phyloP scores from a whole-genome alignment of 2,329 filamentous ascomycete species.

The Chaetomium globosum region DNA sequence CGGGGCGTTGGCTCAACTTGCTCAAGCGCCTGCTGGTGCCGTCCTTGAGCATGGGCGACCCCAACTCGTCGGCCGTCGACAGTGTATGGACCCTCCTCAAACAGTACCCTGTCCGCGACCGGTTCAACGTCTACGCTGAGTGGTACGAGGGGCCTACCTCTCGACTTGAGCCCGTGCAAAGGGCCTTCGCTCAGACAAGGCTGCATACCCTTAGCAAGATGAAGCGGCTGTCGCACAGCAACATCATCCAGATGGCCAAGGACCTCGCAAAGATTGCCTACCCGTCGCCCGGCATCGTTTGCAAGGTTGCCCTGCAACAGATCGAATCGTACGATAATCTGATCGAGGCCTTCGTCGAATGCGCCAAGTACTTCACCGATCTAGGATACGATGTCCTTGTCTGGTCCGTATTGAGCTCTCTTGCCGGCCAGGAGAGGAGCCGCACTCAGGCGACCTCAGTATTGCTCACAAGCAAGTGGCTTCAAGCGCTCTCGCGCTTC shows the following conservation, averaged over 20 bases:
- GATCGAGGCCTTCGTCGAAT: constrained; percentile 92
- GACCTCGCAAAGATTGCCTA: constrained; percentile 89
- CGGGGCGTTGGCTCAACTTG: constrained; percentile 79
- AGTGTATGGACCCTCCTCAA: constrained; percentile 84
- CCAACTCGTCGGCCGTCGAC: constrained; percentile 81
- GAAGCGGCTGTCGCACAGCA: constrained; percentile 86
- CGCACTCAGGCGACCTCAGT: constrained; percentile 65
- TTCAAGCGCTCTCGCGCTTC: constrained; percentile 87
- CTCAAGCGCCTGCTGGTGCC: constrained; percentile 84
- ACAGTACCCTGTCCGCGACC: constrained; percentile 71
- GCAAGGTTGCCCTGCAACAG: constrained; percentile 83
- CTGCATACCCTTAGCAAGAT: constrained; percentile 82
- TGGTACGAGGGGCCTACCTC: constrained; percentile 85
- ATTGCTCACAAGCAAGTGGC: constrained; percentile 83
- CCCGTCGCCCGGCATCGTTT: constrained; percentile 87
- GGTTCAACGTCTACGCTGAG: constrained; percentile 89
- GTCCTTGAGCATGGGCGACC: constrained; percentile 79
- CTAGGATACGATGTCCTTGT: constrained; percentile 91
- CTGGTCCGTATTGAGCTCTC: constrained; percentile 83
- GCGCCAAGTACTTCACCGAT: constrained; percentile 88
- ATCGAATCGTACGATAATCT: constrained; percentile 94
- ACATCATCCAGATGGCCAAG: constrained; percentile 82
- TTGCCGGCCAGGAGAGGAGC: constrained; percentile 63
- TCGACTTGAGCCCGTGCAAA: constrained; percentile 73
- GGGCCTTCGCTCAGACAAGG: constrained; percentile 74